phyloP scores from a whole-genome alignment of 2,329 filamentous ascomycete genomes.

The Blastomyces parvus region DNA sequence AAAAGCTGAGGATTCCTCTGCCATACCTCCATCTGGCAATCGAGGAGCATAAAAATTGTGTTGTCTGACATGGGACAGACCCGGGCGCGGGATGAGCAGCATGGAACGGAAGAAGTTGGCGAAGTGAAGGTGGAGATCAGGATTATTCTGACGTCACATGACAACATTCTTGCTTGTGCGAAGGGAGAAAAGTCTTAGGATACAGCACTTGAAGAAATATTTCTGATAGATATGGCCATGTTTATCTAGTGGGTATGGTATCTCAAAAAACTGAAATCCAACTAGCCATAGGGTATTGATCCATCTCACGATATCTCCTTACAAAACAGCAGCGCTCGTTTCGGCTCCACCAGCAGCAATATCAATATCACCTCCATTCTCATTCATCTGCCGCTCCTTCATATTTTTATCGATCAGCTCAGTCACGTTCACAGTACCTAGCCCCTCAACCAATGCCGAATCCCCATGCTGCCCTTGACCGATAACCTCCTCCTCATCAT shows the following conservation, averaged over 20 bases:
- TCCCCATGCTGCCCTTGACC: constrained; percentile 23
- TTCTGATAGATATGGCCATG: background rate
- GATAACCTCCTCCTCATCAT: constrained; percentile 32
- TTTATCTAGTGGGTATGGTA: background rate
- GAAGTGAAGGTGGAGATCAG: too few relatives aligned
- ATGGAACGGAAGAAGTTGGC: too few relatives aligned
- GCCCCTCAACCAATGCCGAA: constrained; percentile 17
- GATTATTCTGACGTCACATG: too few relatives aligned
- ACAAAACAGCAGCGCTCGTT: background rate
- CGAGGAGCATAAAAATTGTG: background rate
- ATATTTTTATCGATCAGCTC: constrained; percentile 8
- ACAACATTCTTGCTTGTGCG: too few relatives aligned
- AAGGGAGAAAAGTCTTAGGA: background rate
- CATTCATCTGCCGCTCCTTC: background rate
- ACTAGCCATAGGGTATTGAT: background rate
- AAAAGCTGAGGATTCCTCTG: too few relatives aligned
- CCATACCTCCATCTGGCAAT: too few relatives aligned
- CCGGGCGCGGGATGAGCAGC: too few relatives aligned
- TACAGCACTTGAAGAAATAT: background rate
- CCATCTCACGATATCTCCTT: background rate
- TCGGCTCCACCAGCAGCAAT: too few relatives aligned
- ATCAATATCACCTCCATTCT: background rate
- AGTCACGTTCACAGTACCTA: constrained; percentile 14
- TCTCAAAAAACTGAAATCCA: background rate
- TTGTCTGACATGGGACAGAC: too few relatives aligned